phyloP scores from a whole-genome alignment of 495 filamentous ascomycete species.

The Poronia punctata region DNA sequence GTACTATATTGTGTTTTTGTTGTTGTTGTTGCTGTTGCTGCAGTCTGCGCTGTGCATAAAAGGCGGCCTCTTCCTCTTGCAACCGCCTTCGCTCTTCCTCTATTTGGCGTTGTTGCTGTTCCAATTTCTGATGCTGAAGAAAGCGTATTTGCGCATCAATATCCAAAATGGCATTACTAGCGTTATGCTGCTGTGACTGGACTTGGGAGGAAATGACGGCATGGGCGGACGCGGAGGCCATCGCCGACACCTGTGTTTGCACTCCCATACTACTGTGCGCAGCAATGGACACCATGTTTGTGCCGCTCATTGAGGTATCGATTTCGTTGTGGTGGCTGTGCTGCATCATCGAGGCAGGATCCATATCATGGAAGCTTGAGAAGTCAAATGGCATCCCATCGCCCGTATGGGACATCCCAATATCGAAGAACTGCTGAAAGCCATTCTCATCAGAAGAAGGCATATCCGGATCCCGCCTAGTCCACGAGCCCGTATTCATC shows the following conservation, averaged over 20 bases:
- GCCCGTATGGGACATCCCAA: conserved; percentile 40
- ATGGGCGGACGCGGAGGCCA: conserved; percentile 36
- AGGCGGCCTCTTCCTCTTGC: conserved; percentile 48
- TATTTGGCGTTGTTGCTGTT: conserved; percentile 46
- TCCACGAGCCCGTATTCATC: conserved; percentile 44
- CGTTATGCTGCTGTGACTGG: conserved; percentile 30
- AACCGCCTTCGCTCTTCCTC: conserved; percentile 35
- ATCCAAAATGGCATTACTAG: conserved; percentile 40
- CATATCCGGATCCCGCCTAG: conserved; percentile 40
- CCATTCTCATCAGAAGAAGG: conserved; percentile 42
- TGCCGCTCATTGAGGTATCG: conserved; percentile 46
- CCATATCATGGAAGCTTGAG: conserved; percentile 33
- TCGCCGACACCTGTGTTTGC: conserved; percentile 42
- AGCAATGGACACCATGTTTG: conserved; percentile 33
- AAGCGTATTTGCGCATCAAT: conserved; percentile 57
- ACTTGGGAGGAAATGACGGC: conserved; percentile 36
- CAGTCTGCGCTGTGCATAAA: conserved; percentile 43
- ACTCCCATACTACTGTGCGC: conserved; percentile 29
- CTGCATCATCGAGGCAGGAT: conserved; percentile 25
- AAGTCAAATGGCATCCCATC: conserved; percentile 46
- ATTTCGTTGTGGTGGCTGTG: conserved; percentile 34
- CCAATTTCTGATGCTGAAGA: conserved; percentile 53
- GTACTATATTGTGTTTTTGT: conserved; percentile 52
- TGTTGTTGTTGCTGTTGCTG: conserved; percentile 42
- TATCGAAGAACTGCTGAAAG: conserved; percentile 51